Conservation (phyloP, 352 stramenopile species). For the Paralagenidium karlingii region DNA sequence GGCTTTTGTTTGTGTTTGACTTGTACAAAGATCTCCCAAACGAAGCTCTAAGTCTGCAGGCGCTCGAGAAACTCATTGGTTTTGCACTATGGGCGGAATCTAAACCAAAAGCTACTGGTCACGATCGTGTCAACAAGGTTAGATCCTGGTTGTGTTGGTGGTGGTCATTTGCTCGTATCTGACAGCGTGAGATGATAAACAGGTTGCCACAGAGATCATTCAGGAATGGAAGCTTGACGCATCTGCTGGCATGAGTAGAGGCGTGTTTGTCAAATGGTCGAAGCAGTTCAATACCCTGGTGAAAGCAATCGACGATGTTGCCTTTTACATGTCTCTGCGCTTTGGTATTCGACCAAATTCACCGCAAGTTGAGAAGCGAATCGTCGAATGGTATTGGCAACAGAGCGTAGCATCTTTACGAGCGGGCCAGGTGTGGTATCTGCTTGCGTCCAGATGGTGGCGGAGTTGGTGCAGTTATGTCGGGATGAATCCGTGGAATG, state of each 20-base stretch:
- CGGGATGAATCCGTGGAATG: conserved; percentile 42
- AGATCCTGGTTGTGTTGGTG: no score
- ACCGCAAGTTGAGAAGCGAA: conserved; percentile 44
- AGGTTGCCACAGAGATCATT: no score
- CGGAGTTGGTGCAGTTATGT: conserved; percentile 68
- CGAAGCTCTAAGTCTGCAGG: background rate
- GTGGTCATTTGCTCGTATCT: no score
- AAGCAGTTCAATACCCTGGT: conserved; percentile 17
- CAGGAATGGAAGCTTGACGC: no score
- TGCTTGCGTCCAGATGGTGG: conserved; percentile 67
- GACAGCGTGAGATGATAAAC: no score
- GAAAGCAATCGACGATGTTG: conserved; percentile 53
- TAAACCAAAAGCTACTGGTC: no score
- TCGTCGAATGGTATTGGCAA: conserved; percentile 63
- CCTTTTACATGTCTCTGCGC: conserved; percentile 57
- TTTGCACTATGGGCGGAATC: no score
- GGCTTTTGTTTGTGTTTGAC: conserved; percentile 33
- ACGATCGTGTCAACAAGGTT: no score
- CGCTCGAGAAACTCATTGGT: no score
- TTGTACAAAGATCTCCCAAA: conserved; percentile 27
- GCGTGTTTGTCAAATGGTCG: conserved; percentile 49
- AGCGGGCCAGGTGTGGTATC: conserved; percentile 65
- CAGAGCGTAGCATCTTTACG: conserved; percentile 24
- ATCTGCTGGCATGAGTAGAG: no score
- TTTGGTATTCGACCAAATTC: conserved; percentile 70